Conservation (phyloP, 495 filamentous ascomycete genomes). For the Copromyces sp. region DNA sequence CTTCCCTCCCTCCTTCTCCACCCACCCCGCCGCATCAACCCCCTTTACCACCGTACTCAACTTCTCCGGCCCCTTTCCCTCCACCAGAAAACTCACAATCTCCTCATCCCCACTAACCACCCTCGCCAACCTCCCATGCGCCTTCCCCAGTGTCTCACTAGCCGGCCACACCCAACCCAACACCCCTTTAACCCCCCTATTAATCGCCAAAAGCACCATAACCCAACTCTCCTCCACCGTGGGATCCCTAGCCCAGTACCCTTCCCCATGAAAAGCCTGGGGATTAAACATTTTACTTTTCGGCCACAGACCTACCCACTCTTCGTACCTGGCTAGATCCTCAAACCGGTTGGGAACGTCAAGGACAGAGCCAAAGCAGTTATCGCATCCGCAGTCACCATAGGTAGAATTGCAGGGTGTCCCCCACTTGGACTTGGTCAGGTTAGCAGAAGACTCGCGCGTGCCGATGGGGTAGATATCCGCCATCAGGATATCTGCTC, state of each 20-base stretch:
- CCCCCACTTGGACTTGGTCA: conserved; percentile 37
- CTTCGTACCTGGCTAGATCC: conserved; percentile 34
- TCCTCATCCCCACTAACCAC: conserved; percentile 26
- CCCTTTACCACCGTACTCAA: conserved; percentile 2
- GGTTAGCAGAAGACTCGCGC: conserved; percentile 22
- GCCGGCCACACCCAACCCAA: conserved; percentile 46
- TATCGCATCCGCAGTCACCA: conserved; percentile 65
- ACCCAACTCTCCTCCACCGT: conserved; percentile 44
- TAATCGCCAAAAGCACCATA: conserved; percentile 52
- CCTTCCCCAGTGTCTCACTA: conserved; percentile 28
- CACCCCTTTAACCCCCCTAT: conserved; percentile 49
- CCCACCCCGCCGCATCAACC: conserved; percentile 38
- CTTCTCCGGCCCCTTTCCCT: conserved; percentile 15
- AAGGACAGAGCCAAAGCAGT: conserved; percentile 44
- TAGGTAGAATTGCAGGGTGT: conserved; percentile 55
- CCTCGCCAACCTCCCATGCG: conserved; percentile 35
- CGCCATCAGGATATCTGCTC: conserved; percentile 56
- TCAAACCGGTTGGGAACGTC: conserved; percentile 50
- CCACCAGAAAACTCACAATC: conserved; percentile 36
- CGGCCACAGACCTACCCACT: conserved; percentile 31
- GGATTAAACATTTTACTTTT: conserved; percentile 52
- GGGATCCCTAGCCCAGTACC: conserved; percentile 52
- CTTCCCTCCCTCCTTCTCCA: conserved; percentile 11
- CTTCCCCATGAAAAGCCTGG: conserved; percentile 53
- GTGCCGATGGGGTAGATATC: conserved; percentile 58